A percentile compares a stretch with the other conserved stretches of the same genome.
Conservation (phyloP, 2,329 filamentous ascomycete genomes). For the Parafenestella ontariensis region DNA sequence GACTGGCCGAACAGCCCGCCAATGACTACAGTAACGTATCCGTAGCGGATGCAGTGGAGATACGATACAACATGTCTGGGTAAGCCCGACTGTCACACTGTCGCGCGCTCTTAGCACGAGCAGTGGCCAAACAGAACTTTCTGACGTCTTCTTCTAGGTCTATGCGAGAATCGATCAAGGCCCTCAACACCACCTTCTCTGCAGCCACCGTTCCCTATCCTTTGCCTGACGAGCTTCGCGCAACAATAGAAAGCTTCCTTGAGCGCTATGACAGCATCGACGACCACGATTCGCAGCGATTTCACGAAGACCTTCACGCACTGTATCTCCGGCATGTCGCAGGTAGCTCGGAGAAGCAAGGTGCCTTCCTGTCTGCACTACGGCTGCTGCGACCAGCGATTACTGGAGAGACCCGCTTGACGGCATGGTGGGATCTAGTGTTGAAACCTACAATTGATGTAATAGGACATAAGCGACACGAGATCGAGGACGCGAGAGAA, state of each 20-base stretch:
- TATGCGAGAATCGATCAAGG: conserved; percentile 58
- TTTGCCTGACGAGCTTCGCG: conserved; percentile 69
- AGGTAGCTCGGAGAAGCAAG: conserved; percentile 63
- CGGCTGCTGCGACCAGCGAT: conserved; percentile 70
- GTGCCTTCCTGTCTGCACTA: conserved; percentile 73
- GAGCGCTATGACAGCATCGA: conserved; percentile 72
- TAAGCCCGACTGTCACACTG: conserved; percentile 14
- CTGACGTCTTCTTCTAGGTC: conserved; percentile 46
- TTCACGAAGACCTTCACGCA: conserved; percentile 74
- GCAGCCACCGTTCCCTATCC: conserved; percentile 56
- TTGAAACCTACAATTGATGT: conserved; percentile 64
- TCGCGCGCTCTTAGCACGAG: background rate
- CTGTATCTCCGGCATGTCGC: conserved; percentile 72
- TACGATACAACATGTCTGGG: conserved; percentile 29
- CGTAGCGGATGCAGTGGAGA: conserved; percentile 8
- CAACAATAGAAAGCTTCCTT: conserved; percentile 71
- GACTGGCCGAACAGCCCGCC: background rate
- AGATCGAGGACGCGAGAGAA: conserved; percentile 70
- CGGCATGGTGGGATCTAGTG: conserved; percentile 75
- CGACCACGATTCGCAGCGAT: conserved; percentile 70
- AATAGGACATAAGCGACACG: conserved; percentile 66
- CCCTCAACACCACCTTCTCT: conserved; percentile 54
- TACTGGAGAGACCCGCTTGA: conserved; percentile 66
- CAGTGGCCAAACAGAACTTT: background rate
- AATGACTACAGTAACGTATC: conserved; percentile 18